phyloP scores from a whole-genome alignment of 2,329 filamentous ascomycete species.

The Xylaria sp. region DNA sequence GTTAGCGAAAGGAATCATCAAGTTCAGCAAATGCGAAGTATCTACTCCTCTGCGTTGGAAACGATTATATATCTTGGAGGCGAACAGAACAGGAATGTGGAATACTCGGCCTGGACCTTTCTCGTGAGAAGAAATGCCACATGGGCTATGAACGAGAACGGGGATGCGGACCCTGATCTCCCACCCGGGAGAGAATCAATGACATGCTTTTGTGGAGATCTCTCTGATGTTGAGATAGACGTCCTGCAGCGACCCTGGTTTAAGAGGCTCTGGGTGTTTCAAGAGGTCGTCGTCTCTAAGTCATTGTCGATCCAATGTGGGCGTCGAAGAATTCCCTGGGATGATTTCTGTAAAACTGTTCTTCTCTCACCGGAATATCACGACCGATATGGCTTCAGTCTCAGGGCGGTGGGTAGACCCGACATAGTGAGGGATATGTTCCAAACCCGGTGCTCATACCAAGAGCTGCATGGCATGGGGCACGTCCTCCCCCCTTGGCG shows the following conservation, averaged over 20 bases:
- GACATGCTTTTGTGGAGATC: neutral
- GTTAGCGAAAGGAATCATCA: constrained; percentile 19
- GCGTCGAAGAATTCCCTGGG: constrained; percentile 11
- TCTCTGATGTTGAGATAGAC: constrained; percentile 8
- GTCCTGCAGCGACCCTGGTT: constrained; percentile 17
- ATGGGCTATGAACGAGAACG: constrained; percentile 12
- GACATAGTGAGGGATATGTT: constrained; percentile 15
- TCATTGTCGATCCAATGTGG: constrained; percentile 16
- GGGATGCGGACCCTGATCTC: neutral
- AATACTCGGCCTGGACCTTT: constrained; percentile 6
- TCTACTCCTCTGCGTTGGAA: constrained; percentile 9
- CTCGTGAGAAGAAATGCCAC: constrained; percentile 12
- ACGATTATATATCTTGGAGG: constrained; percentile 13
- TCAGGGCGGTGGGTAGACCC: neutral
- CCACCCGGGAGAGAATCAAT: neutral
- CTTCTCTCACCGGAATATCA: constrained; percentile 3
- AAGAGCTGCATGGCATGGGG: neutral
- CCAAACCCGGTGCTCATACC: constrained; percentile 12
- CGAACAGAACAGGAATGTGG: neutral
- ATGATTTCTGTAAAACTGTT: constrained; percentile 14
- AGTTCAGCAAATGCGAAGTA: constrained; percentile 11
- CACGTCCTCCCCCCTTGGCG: neutral
- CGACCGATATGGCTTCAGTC: neutral
- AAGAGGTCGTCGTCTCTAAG: constrained; percentile 20
- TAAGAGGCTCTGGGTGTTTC: constrained; percentile 18